A percentile compares a stretch with the other conserved stretches of the same genome.
Conservation (phyloP, 129 eudicot genomes). For the Gnaphalium uliginosum region DNA sequence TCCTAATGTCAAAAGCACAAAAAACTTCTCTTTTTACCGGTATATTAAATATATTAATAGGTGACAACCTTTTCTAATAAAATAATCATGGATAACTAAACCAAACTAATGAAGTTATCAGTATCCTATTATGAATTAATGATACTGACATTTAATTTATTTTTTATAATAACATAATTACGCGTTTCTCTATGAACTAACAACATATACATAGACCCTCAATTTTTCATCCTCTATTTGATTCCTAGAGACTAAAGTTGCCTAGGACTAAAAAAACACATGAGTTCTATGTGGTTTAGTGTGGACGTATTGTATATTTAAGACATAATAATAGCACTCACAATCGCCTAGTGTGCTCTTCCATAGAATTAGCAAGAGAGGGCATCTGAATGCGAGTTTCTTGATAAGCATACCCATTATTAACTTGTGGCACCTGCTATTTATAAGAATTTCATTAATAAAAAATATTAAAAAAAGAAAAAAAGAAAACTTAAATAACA, state of each 20-base stretch:
- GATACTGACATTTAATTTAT: conserved; percentile 4
- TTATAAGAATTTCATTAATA: conserved; percentile 9
- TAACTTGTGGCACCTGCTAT: conserved; percentile 46
- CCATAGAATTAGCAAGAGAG: conserved; percentile 36
- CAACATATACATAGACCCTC: neutral
- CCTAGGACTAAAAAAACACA: neutral
- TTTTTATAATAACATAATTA: neutral
- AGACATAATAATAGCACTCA: conserved; percentile 42
- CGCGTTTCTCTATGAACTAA: neutral
- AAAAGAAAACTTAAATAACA: neutral
- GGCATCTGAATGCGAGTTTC: conserved; percentile 38
- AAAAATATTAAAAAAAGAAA: neutral
- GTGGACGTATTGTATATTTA: no score
- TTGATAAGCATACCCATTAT: conserved; percentile 49
- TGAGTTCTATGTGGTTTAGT: no score
- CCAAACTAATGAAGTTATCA: no score
- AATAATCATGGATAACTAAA: no score
- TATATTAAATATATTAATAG: no score
- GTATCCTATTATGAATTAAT: no score
- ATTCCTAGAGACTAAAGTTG: neutral
- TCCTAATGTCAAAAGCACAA: neutral
- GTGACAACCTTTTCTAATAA: no score
- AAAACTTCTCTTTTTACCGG: no score
- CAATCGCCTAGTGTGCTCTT: conserved; percentile 59
- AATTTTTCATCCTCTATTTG: neutral